Conservation (phyloP, 805 yeast genomes). For the Spathaspora sp. region DNA sequence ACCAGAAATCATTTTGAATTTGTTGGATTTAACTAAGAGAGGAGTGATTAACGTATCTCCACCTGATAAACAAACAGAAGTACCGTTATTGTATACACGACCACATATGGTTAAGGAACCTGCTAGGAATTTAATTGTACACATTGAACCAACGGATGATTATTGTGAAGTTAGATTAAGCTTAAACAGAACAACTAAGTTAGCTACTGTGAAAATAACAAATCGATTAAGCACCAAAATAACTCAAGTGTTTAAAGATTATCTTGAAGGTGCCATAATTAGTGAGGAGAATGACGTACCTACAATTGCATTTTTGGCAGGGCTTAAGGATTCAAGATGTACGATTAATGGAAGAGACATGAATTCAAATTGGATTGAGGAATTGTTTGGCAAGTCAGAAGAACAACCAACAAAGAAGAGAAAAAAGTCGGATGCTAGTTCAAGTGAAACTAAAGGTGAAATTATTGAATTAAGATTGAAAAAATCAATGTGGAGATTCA, state of each 20-base stretch:
- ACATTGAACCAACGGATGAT: constrained; percentile 17
- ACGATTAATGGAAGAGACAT: constrained; percentile 33
- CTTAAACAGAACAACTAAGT: constrained; percentile 21
- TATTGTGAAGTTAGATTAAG: constrained; percentile 29
- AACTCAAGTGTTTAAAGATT: constrained; percentile 20
- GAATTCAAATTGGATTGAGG: constrained; percentile 31
- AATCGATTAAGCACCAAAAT: constrained; percentile 20
- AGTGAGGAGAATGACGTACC: constrained; percentile 16
- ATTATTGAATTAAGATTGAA: constrained; percentile 40
- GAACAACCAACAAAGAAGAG: constrained; percentile 1
- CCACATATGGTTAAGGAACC: constrained; percentile 34
- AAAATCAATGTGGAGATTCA: constrained; percentile 42
- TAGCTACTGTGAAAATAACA: constrained; percentile 24
- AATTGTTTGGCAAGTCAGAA: constrained; percentile 17
- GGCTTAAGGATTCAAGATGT: constrained; percentile 24
- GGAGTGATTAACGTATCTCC: constrained; percentile 26
- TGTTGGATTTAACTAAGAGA: constrained; percentile 42
- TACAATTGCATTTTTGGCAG: constrained; percentile 17
- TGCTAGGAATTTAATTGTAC: constrained; percentile 25
- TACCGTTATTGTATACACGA: constrained; percentile 25
- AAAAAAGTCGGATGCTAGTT: constrained; percentile 10
- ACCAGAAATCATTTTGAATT: constrained; percentile 58
- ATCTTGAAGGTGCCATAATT: constrained; percentile 13
- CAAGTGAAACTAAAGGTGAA: constrained; percentile 21
- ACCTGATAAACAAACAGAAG: constrained; percentile 16